Conservation (phyloP, 176 grass and related monocot genomes). For the Metroxylon sagu region DNA sequence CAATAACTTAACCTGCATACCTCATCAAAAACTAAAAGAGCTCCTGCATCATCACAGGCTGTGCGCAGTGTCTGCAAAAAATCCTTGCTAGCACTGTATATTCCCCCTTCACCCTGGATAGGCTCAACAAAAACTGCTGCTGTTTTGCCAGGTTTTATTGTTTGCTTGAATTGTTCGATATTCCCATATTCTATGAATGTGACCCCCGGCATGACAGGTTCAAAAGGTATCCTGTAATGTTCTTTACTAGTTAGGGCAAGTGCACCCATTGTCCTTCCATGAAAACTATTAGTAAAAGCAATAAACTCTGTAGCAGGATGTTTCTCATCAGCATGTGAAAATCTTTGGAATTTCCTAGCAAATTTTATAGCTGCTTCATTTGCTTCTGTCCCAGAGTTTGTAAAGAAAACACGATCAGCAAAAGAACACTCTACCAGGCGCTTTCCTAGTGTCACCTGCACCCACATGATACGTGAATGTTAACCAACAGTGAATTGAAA, state of each 20-base stretch:
- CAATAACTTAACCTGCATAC: slow-evolving; percentile 21
- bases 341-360: slow-evolving; percentile 68
- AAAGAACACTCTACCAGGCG: slow-evolving; percentile 68
- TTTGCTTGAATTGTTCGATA: slow-evolving; percentile 34
- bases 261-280: slow-evolving; percentile 75
- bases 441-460: slow-evolving; percentile 62
- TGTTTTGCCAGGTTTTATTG: slow-evolving; percentile 45
- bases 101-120: slow-evolving; percentile 82
- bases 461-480: not conserved
- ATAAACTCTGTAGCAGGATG: slow-evolving; percentile 33
- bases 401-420: slow-evolving; percentile 73
- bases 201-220: slow-evolving; percentile 65
- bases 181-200: slow-evolving; percentile 63
- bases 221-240: slow-evolving; percentile 62
- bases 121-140: slow-evolving; percentile 88
- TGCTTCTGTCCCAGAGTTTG: slow-evolving; percentile 84
- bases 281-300: slow-evolving; percentile 71
- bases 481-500: not conserved
- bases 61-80: slow-evolving; percentile 58
- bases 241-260: slow-evolving; percentile 78
- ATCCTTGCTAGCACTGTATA: slow-evolving; percentile 65
- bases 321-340: slow-evolving; percentile 9
- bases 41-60: slow-evolving; percentile 56
- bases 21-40: slow-evolving; percentile 88
- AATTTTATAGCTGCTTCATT: slow-evolving; percentile 99